Evolutionary conservation across 352 stramenopile species (phyloP).

Genomic region (Globisporangium uncinulatum): DNA sequence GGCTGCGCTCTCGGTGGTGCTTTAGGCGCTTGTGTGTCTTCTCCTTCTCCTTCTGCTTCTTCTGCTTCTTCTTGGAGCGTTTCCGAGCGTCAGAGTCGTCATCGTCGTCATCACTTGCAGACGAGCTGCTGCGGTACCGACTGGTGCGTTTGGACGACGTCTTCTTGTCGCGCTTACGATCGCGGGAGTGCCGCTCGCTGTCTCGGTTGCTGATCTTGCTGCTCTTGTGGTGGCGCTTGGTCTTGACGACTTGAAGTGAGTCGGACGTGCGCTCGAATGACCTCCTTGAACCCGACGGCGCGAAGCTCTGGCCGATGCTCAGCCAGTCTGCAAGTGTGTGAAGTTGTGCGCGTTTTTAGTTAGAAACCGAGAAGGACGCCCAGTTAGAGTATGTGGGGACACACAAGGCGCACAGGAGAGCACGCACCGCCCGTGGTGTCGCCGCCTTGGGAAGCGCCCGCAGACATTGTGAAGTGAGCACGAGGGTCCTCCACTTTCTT

Average conservation of each 20-base stretch:
- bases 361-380: too few species aligned
- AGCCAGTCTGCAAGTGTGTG: constrained; percentile 5
- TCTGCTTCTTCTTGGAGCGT: not conserved
- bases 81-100: not conserved
- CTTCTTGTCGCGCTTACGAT: constrained; percentile 17
- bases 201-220: constrained; percentile 25
- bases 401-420: too few species aligned
- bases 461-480: too few species aligned
- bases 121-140: not conserved
- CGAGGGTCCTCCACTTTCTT: too few species aligned
- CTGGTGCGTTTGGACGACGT: constrained; percentile 28
- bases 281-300: constrained; percentile 10
- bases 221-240: constrained; percentile 31
- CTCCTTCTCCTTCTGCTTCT: constrained; percentile 1
- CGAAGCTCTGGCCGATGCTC: constrained; percentile 11
- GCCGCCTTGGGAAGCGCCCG: too few species aligned
- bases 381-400: too few species aligned
- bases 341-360: too few species aligned
- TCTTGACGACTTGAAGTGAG: constrained; percentile 16
- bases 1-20: not conserved
- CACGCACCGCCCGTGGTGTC: too few species aligned
- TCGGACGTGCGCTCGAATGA: too few species aligned
- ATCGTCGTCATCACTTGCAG: not conserved
- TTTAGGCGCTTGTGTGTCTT: not conserved
- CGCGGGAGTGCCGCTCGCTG: too few species aligned